Evolutionary conservation across 176 grass and related monocot genomes (phyloP).

Genomic region (Aechmea fasciata): DNA sequence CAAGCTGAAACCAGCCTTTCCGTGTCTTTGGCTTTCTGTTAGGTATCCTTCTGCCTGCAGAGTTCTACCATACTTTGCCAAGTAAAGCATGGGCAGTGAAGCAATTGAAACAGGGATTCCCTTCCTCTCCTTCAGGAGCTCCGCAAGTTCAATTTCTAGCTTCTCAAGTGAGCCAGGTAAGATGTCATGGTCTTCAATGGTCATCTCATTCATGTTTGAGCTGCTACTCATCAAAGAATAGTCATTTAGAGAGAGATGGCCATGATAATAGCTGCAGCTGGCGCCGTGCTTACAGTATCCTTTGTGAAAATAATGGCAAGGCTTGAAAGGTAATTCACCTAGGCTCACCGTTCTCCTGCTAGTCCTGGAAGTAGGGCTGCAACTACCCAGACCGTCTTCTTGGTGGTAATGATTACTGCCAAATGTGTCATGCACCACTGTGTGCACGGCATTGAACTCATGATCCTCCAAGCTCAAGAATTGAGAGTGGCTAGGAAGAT

Average conservation of each 20-base stretch:
- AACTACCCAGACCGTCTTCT: not conserved
- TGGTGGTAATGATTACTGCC: slow-evolving; percentile 24
- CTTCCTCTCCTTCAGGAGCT: slow-evolving; percentile 43
- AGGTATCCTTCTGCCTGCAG: slow-evolving; percentile 85
- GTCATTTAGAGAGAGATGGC: not conserved
- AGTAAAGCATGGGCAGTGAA: slow-evolving; percentile 62
- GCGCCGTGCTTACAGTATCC: slow-evolving; percentile 72
- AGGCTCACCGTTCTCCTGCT: slow-evolving; percentile 1
- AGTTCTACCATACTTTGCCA: slow-evolving; percentile 62
- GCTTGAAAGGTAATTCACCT: slow-evolving; percentile 13
- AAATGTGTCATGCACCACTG: not conserved
- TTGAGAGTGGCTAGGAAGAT: not conserved
- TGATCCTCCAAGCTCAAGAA: not conserved
- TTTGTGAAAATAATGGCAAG: slow-evolving; percentile 75
- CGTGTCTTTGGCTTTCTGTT: slow-evolving; percentile 82
- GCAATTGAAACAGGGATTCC: slow-evolving; percentile 81
- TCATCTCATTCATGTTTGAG: slow-evolving; percentile 17
- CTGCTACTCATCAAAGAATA: not conserved
- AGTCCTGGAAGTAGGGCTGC: slow-evolving; percentile 16
- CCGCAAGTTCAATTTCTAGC: slow-evolving; percentile 47
- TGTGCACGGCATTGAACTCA: slow-evolving; percentile 7
- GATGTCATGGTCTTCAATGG: not conserved
- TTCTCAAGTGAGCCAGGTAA: slow-evolving; percentile 29
- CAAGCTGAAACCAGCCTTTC: slow-evolving; percentile 70
- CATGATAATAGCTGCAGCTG: slow-evolving; percentile 40